Base-by-base conservation (phyloP, 1,284 basidiomycete genomes). In the Cutaneotrichosporon sp. region DNA sequence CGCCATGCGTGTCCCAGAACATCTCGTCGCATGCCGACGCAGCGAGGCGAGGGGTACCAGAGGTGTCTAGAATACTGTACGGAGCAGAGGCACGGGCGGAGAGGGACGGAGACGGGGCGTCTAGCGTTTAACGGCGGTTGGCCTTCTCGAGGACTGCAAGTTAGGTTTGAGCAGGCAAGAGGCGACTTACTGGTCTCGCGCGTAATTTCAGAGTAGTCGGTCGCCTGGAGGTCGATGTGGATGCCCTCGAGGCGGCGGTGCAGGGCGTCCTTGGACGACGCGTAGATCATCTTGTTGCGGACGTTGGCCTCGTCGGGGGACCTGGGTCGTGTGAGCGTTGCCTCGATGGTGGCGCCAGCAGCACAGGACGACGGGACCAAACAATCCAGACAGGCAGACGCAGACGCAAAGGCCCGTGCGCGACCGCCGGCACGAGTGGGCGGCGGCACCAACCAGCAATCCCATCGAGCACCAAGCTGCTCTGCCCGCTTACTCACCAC, bases 271-370 rank as follows among this genome's bases (percentile, higher is more conserved):
- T 87, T 90, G 61, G 94, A 97, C 21, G 91, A 87, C 39, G 94
- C 88, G 76, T 84, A 90, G 66, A 97, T 70, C 93, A 98, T 97
- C 87, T 96, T 97, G 70, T 83, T 78, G 79, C 87, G 93, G 77
- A 96, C 81, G 79, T 84, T 88, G 49, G 91, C 84, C 39, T 79
- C 78, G 70, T 96, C 92, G 58, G 94, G 94, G 21, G 86, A 83
- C 92, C 92, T 96, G 65, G 33, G 33, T n/a, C n/a, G n/a, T 13
- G 46, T 37, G 7, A 51, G 56, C 36, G 23, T 10, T 8, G 26
- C 26, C 26, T n/a, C n/a, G n/a, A n/a, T n/a, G n/a, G n/a, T n/a
- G n/a, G 4, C 23, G 26, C n/a, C 13, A 10, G 12, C 33, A 23
- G 17, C 17, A 26, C 41, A 26, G 14, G 22, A 7, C 4, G 12